Percentiles rank a stretch among this genome's conserved stretches.
These are phyloP conservation scores for Fusarium paranaense DNA, from an alignment of 2,329 filamentous ascomycete species.

Conservation along the genomic window DNA sequence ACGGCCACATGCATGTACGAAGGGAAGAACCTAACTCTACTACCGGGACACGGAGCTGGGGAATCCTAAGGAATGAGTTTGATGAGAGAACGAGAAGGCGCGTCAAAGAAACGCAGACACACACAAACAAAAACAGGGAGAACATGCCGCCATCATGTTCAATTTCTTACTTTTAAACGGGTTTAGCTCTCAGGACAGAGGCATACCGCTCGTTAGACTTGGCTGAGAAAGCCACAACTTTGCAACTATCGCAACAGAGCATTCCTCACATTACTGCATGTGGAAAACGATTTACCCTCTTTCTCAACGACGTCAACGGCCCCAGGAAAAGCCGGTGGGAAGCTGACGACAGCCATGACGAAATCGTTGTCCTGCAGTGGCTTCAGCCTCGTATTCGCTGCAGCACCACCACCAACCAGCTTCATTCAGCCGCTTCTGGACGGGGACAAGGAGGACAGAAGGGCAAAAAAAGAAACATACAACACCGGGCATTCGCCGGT, in stretches of 20 bases:
- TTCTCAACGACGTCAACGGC: not conserved
- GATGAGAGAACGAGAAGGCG: conserved; percentile 6
- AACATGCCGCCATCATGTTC: conserved; percentile 8
- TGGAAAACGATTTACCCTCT: conserved; percentile 16
- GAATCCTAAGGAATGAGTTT: conserved; percentile 12
- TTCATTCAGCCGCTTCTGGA: not conserved
- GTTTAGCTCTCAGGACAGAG: not conserved
- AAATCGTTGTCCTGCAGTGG: not conserved
- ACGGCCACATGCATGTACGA: not conserved
- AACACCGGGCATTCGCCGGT: conserved; percentile 25
- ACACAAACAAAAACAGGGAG: conserved; percentile 7
- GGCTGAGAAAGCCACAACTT: conserved; percentile 26
- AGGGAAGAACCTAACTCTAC: conserved; percentile 1
- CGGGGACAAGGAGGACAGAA: not conserved
- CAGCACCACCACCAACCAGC: not conserved
- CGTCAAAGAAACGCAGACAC: not conserved
- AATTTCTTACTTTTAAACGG: conserved; percentile 4
- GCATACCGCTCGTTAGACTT: conserved; percentile 17
- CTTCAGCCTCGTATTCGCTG: not conserved
- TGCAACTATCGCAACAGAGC: conserved; percentile 20
- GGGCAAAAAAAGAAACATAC: conserved; percentile 9
- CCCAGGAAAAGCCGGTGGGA: not conserved
- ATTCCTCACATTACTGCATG: conserved; percentile 27
- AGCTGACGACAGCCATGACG: not conserved
- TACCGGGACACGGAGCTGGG: conserved; percentile 13